Evolutionary conservation across 2,329 filamentous ascomycete genomes (phyloP).

Genomic region (Sporothrix phasma): DNA sequence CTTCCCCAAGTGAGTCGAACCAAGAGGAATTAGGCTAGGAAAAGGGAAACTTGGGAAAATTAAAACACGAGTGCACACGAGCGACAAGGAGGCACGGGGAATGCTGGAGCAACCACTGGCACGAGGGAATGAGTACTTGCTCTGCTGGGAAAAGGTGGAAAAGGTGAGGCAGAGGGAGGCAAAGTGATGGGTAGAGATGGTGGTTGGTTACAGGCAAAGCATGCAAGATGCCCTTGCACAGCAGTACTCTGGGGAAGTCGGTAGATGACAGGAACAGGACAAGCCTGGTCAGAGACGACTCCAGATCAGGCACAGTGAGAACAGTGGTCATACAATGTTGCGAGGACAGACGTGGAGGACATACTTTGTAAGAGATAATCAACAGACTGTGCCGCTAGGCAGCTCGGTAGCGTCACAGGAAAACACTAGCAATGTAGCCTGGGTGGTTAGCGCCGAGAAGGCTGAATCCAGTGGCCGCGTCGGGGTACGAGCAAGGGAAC

Average conservation of each 20-base stretch:
- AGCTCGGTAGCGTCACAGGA: slow-evolving; percentile 3
- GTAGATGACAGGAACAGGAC: not conserved
- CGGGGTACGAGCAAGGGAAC: not conserved
- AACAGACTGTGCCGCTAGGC: not conserved
- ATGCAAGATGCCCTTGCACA: slow-evolving; percentile 7
- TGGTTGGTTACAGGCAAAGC: slow-evolving; percentile 6
- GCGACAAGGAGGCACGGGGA: not conserved
- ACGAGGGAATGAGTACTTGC: not conserved
- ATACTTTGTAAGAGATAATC: too few species aligned
- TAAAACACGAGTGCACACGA: not conserved
- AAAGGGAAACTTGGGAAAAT: not conserved
- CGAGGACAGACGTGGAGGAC: too few species aligned
- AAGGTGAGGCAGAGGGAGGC: too few species aligned
- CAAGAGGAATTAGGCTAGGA: not conserved
- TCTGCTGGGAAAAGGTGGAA: too few species aligned
- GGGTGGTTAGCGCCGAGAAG: slow-evolving; percentile 3
- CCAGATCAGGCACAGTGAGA: too few species aligned
- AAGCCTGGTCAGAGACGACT: not conserved
- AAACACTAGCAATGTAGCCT: not conserved
- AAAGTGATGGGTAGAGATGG: not conserved
- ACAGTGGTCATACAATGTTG: too few species aligned
- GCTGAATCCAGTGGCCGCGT: not conserved
- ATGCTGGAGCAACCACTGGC: slow-evolving; percentile 3
- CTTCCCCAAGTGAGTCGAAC: too few species aligned
- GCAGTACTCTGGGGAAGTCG: not conserved